Percentiles rank a stretch among this genome's conserved stretches.
Conservation (phyloP, 2,329 filamentous ascomycete genomes). For the Neofusicoccum parvum region DNA sequence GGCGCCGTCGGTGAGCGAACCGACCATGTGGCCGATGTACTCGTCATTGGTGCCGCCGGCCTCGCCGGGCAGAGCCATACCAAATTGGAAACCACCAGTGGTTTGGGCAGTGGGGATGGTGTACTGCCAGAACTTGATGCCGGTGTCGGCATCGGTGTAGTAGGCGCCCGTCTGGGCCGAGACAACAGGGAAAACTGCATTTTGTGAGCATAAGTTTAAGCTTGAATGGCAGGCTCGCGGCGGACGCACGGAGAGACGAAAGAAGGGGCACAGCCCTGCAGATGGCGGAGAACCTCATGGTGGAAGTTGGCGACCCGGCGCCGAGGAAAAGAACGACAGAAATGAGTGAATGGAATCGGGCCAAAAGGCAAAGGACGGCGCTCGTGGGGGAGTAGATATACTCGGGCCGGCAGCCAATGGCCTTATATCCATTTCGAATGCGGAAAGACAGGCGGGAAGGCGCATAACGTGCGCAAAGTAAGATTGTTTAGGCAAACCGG, state of each 20-base stretch:
- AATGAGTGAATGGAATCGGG: neutral
- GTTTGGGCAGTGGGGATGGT: slow-evolving; percentile 31
- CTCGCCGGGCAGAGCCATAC: slow-evolving; percentile 34
- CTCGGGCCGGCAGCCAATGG: neutral
- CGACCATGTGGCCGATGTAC: slow-evolving; percentile 43
- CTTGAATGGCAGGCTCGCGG: neutral
- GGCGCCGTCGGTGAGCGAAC: slow-evolving; percentile 31
- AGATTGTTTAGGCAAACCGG: neutral
- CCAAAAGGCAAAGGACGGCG: slow-evolving; percentile 23
- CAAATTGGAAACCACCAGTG: slow-evolving; percentile 38
- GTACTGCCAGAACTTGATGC: slow-evolving; percentile 27
- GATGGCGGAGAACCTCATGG: slow-evolving; percentile 39
- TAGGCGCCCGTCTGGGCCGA: slow-evolving; percentile 31
- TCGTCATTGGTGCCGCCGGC: slow-evolving; percentile 25
- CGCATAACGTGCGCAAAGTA: neutral
- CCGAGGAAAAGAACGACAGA: slow-evolving; percentile 2
- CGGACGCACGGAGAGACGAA: slow-evolving; percentile 35
- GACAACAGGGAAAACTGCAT: slow-evolving; percentile 29
- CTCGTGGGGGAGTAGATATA: neutral
- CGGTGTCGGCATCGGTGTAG: slow-evolving; percentile 8
- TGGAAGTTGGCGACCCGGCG: slow-evolving; percentile 23
- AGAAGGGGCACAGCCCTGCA: slow-evolving; percentile 41
- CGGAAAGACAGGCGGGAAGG: neutral
- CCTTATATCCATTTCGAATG: slow-evolving; percentile 6
- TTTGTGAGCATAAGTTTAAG: slow-evolving; percentile 21